Evolutionary conservation across 2,329 filamentous ascomycete species (phyloP).

Genomic region (Fusarium proliferatum): DNA sequence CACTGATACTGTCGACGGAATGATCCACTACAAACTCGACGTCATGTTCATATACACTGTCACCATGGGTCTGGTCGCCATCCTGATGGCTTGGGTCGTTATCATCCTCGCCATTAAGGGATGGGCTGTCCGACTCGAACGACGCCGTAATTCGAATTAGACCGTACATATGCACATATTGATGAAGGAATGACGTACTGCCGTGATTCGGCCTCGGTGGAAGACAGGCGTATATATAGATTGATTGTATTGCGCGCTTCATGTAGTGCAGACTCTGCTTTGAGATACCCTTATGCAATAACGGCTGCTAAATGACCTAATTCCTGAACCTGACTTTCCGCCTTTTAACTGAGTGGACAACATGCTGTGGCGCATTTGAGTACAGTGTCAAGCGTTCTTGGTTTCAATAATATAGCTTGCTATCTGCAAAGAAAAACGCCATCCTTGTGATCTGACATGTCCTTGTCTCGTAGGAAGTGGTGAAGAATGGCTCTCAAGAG

Average conservation of each 20-base stretch:
- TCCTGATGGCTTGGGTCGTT: slow-evolving; percentile 88
- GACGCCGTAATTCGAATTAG: slow-evolving; percentile 9
- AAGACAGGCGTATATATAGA: slow-evolving; percentile 4
- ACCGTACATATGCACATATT: neutral
- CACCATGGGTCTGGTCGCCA: slow-evolving; percentile 82
- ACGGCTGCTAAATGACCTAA: slow-evolving; percentile 10
- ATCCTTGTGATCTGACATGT: neutral
- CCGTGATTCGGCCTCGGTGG: neutral
- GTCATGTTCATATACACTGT: slow-evolving; percentile 96
- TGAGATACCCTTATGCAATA: slow-evolving; percentile 43
- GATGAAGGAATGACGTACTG: neutral
- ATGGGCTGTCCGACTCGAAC: slow-evolving; percentile 74
- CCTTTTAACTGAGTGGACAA: neutral
- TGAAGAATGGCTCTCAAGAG: neutral
- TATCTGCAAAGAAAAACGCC: neutral
- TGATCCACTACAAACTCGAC: slow-evolving; percentile 81
- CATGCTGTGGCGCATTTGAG: neutral
- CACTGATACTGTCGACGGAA: slow-evolving; percentile 78
- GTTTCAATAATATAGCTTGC: neutral
- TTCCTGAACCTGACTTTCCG: neutral
- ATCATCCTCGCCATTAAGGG: slow-evolving; percentile 85
- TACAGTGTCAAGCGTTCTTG: neutral
- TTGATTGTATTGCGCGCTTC: slow-evolving; percentile 11
- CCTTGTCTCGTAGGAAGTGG: neutral
- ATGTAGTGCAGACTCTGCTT: slow-evolving; percentile 30